A percentile compares a stretch with the other conserved stretches of the same genome.
Conservation (phyloP, 306 rosid genomes). For the Inga laurina region DNA sequence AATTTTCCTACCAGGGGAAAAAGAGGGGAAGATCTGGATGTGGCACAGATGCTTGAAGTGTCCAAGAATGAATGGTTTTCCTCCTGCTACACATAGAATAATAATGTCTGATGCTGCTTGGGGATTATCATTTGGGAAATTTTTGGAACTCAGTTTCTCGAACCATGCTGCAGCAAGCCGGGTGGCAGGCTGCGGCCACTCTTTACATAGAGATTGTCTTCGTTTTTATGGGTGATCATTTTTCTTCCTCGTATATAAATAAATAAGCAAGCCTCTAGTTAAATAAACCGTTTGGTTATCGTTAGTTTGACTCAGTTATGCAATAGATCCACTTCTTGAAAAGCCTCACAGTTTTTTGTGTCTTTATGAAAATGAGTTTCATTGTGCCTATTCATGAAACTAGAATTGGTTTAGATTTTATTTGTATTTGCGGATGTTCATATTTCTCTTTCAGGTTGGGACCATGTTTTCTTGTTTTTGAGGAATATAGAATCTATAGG, state of each 20-base stretch:
- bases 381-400: not conserved
- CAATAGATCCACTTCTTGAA: not conserved
- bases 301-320: not conserved
- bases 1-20: constrained; percentile 60
- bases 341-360: not conserved
- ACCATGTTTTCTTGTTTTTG: not conserved
- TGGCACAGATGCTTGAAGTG: constrained; percentile 79
- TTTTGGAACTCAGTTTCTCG: constrained; percentile 21
- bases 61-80: constrained; percentile 65
- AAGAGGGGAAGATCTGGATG: constrained; percentile 52
- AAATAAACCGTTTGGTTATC: not conserved
- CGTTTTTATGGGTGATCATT: constrained; percentile 16
- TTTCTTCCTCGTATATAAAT: not conserved
- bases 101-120: constrained; percentile 66
- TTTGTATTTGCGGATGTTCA: not conserved
- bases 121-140: constrained; percentile 19
- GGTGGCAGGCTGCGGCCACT: constrained; percentile 82
- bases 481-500: not conserved
- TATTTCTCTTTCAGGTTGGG: not conserved
- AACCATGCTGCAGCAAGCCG: constrained; percentile 33
- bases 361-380: constrained; percentile 6
- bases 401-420: not conserved
- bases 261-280: constrained; percentile 19
- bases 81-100: constrained; percentile 68
- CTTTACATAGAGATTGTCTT: constrained; percentile 53